Evolutionary conservation across 2,329 filamentous ascomycete species (phyloP).

Genomic region (Trichoderma harzianum): DNA sequence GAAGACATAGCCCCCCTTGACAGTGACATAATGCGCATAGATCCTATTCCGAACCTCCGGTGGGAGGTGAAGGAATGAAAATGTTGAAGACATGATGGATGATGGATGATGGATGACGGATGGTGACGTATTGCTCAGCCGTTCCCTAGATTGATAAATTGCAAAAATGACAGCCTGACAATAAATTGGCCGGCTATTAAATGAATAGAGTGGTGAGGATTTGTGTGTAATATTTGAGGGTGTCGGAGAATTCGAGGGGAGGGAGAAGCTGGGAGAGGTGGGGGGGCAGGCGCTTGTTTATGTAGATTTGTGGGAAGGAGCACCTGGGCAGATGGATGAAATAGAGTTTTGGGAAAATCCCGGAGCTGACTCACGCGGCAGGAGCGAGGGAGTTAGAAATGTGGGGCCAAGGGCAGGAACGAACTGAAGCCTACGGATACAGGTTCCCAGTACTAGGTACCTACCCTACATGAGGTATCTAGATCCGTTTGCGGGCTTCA

Average conservation of each 20-base stretch:
- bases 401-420: not conserved
- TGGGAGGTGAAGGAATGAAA: not conserved
- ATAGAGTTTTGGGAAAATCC: not conserved
- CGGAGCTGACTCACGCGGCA: not conserved
- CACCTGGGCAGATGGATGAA: not conserved
- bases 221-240: not conserved
- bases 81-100: not conserved
- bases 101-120: not conserved
- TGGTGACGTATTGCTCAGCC: not conserved
- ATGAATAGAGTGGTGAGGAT: not conserved
- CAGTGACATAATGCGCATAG: not conserved
- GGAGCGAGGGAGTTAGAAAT: not conserved
- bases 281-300: not conserved
- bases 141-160: not conserved
- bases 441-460: too few species aligned
- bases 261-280: too few species aligned
- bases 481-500: too few species aligned
- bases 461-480: too few species aligned
- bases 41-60: not conserved
- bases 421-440: too few species aligned
- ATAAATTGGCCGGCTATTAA: not conserved
- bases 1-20: not conserved
- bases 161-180: not conserved
- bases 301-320: not conserved
- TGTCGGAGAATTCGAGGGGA: not conserved